Conservation (phyloP, 345 rosid species). For the Linum usitatissimum region DNA sequence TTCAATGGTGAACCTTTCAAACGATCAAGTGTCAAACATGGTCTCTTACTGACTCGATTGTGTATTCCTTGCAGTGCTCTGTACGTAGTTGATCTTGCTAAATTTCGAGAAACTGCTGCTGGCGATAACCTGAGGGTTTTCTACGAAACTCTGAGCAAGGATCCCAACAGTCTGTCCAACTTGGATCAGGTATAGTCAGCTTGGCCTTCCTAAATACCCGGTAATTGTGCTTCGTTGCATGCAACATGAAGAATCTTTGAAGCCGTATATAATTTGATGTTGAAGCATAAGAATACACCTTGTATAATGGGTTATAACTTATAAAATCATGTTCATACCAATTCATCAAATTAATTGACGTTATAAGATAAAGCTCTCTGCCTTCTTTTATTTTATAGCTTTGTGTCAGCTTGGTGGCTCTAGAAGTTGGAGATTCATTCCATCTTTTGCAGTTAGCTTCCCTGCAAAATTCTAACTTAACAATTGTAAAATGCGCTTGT, state of each 20-base stretch:
- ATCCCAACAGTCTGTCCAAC: constrained; percentile 95
- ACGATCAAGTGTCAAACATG: background rate
- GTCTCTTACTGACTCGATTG: constrained; percentile 14
- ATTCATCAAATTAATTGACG: no score
- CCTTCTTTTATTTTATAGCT: no score
- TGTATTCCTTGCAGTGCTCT: constrained; percentile 56
- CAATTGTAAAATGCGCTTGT: background rate
- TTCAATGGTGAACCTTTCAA: background rate
- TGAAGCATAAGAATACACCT: background rate
- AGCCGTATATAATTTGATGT: background rate
- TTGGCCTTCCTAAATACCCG: background rate
- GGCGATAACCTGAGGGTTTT: constrained; percentile 95
- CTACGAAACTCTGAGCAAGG: constrained; percentile 98
- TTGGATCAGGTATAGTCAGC: constrained; percentile 64
- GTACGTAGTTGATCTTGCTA: constrained; percentile 87
- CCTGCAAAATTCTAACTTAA: background rate
- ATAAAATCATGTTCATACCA: no score
- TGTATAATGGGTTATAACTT: background rate
- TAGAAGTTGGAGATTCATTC: background rate
- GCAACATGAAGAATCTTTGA: background rate
- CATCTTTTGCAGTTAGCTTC: background rate
- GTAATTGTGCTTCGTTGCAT: background rate
- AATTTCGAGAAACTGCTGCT: constrained; percentile 91
- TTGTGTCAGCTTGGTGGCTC: no score
- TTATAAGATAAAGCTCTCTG: no score